Base-by-base conservation (phyloP, 225 moss, liverwort and hornwort species). In the Pleurozium schreberi region DNA sequence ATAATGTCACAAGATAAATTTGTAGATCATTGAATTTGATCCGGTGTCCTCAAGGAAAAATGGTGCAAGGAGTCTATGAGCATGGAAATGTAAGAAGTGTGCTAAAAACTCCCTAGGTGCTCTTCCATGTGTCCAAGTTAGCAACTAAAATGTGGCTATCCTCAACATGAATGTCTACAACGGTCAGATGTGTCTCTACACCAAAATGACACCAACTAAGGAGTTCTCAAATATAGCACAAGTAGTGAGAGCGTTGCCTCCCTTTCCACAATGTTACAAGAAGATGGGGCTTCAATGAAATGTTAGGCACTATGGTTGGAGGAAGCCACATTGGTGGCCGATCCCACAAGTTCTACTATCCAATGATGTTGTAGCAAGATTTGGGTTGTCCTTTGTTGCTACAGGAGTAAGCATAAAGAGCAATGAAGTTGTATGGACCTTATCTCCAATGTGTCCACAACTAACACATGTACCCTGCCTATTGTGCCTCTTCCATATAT, bases 171-270 rank as follows among this genome's bases (percentile, higher is more conserved):
- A 67, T 38, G 38, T 67, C 12, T 38, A n/a, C n/a, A n/a, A n/a
- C n/a, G n/a, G n/a, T n/a, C n/a, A 38, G 0, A 66, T 36, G 38
- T 4, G 0, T 67, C 12, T 67, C 12, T 67, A 67, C 6, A 38
- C 1, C 0, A 2, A 68, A 68, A 5, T n/a, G 12, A n/a, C n/a
- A n/a, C n/a, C 19, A 68, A n/a, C 2, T 68, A n/a, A n/a, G 4
- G 22, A 68, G n/a, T 22, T 68, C 11, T 4, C 0, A 1, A 6
- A 22, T n/a, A 68, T 4, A n/a, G 1, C 1, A n/a, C 2, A 1
- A 6, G 2, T 22, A 4, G 2, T 22, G 68, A 68, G 3, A 11
- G 21, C 6, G 1, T n/a, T 68, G n/a, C 22, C 7, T 21, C 7
- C 6, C 1, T 68, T 3, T 68, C 22, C 1, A 11, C 22, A n/a